These are phyloP conservation scores for Eutypella sp. DNA, from an alignment of 2,329 filamentous ascomycete species.

Conservation along the genomic window DNA sequence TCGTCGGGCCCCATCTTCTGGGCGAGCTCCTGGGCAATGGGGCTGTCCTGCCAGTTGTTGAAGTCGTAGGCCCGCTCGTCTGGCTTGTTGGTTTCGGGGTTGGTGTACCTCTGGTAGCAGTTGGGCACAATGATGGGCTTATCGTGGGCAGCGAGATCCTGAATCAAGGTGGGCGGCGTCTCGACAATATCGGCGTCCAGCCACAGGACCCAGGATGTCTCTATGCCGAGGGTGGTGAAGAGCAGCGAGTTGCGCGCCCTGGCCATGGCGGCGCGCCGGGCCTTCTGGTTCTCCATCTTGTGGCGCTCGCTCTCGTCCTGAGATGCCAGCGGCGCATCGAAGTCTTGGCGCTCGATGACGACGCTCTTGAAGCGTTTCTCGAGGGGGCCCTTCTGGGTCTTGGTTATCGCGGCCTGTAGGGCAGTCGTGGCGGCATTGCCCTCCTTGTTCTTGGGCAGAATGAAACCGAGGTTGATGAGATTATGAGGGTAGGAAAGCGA, in stretches of 20 bases:
- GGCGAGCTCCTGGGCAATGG: constrained; percentile 69
- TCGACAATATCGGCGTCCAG: constrained; percentile 90
- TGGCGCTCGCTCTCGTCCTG: constrained; percentile 88
- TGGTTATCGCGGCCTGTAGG: constrained; percentile 77
- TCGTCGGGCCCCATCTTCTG: constrained; percentile 83
- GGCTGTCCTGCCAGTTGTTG: constrained; percentile 95
- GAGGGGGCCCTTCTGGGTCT: constrained; percentile 78
- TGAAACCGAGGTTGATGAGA: constrained; percentile 91
- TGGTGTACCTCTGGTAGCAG: constrained; percentile 83
- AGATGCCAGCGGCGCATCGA: constrained; percentile 72
- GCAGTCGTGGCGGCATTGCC: constrained; percentile 81
- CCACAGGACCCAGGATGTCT: constrained; percentile 96
- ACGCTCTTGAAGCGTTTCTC: constrained; percentile 85
- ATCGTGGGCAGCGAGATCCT: constrained; percentile 83
- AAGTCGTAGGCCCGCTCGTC: constrained; percentile 87
- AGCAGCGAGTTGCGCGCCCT: constrained; percentile 89
- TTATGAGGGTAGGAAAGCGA: constrained; percentile 86
- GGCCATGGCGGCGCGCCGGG: constrained; percentile 81
- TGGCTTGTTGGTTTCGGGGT: constrained; percentile 62
- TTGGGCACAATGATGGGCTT: constrained; percentile 93
- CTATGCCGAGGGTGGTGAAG: constrained; percentile 88
- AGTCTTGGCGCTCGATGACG: constrained; percentile 92
- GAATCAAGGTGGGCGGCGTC: constrained; percentile 76
- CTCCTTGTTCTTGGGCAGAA: constrained; percentile 88
- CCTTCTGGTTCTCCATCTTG: constrained; percentile 86